Base-by-base conservation (phyloP, 345 rosid genomes). In the Cochlearia excelsa region DNA sequence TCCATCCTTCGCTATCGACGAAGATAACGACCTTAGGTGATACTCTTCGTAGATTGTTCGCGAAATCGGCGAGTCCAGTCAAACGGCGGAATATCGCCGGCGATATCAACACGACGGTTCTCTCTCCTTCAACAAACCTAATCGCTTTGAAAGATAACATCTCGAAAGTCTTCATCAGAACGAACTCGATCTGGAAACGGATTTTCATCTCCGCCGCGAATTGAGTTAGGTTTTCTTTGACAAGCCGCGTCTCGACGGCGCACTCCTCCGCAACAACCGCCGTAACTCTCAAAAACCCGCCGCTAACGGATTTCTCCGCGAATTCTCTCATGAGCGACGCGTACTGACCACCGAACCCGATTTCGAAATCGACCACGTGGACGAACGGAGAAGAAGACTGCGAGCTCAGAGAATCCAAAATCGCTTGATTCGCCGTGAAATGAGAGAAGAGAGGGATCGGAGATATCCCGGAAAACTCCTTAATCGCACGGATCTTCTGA, bases 381-480 rank as follows among this genome's bases (percentile, higher is more conserved):
- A 94, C 65, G 57, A 85, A 78, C 43, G 81, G 81, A 33, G 72
- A 67, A n/a, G 76, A 61, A 1, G 76, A 67, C 6, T 55, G 65
- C 1, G 85, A 84, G 26, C 71, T 80, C 0, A 94, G 46, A 2
- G 95, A 70, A 9, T 94, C 99, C 3, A 90, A 83, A 43, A 94
- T 77, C 2, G 93, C 93, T 79, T 94, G 99, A 56, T 81, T 87
- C 16, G 88, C 72, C 3, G 90, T 90, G 82, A 90, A 85, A 61
- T 90, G 96, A 7, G 84, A 73, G 67, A 94, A 94, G 81, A 94
- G 87, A 56, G 97, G 90, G 26, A 94, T 83, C 4, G 97, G 99
- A 10, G 97, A 90, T 43, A 85, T 71, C 2, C 71, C 85, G 46
- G 84, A 84, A 73, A 77, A 94, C 53, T 80, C 87, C 68, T 81